These are phyloP conservation scores for Lachnellula hyalina DNA, from an alignment of 2,329 filamentous ascomycete species.

Conservation along the genomic window DNA sequence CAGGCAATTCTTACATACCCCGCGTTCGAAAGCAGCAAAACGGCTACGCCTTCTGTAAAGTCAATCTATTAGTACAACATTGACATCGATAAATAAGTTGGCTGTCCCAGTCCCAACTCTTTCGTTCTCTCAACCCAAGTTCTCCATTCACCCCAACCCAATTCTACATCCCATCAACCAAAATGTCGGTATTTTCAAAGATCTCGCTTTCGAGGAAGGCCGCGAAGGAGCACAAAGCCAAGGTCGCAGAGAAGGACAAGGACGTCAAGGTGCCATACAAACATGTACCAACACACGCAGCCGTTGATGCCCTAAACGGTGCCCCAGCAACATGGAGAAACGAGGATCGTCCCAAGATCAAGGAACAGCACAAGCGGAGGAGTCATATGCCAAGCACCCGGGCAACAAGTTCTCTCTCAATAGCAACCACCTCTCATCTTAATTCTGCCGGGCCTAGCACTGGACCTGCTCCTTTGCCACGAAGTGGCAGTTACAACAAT, in stretches of 20 bases:
- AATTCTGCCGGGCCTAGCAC: constrained; percentile 15
- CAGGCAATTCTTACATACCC: neutral
- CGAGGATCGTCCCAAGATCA: constrained; percentile 31
- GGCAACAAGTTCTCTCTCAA: constrained; percentile 21
- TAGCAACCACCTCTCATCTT: constrained; percentile 12
- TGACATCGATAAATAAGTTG: too few species aligned
- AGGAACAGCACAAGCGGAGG: constrained; percentile 27
- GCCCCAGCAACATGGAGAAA: constrained; percentile 48
- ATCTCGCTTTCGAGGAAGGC: constrained; percentile 49
- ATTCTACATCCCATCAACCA: too few species aligned
- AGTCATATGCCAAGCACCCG: constrained; percentile 26
- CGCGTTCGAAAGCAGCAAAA: neutral
- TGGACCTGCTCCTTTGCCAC: constrained; percentile 13
- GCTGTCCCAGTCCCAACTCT: too few species aligned
- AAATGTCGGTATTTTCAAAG: constrained; percentile 54
- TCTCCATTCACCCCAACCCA: too few species aligned
- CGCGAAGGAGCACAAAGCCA: constrained; percentile 49
- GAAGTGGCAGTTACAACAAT: constrained; percentile 22
- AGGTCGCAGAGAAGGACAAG: constrained; percentile 42
- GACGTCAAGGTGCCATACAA: constrained; percentile 44
- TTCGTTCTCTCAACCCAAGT: too few species aligned
- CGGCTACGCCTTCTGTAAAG: neutral
- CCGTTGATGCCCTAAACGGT: constrained; percentile 50
- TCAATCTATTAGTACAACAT: neutral
- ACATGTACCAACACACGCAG: constrained; percentile 58